Percentiles rank a stretch among this genome's conserved stretches.
Conservation (phyloP, 176 grass and related monocot species). For the Dactylis glomerata region DNA sequence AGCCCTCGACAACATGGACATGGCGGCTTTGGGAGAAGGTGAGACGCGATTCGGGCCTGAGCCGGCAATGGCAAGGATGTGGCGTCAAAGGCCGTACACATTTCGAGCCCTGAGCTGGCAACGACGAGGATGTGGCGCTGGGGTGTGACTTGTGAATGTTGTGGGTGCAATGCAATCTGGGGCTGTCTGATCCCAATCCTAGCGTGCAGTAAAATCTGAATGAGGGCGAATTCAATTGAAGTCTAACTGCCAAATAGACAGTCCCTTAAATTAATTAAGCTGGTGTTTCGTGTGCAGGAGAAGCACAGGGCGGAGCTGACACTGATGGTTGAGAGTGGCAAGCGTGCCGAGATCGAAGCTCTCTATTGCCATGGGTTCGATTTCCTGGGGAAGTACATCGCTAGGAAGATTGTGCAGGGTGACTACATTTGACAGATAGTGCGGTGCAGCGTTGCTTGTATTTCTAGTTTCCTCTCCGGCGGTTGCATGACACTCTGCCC, state of each 20-base stretch:
- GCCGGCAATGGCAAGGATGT: too few species aligned
- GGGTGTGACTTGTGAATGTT: too few species aligned
- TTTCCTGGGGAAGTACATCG: conserved; percentile 83
- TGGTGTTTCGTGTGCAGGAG: conserved; percentile 46
- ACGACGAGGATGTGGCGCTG: too few species aligned
- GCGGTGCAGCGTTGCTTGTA: not conserved
- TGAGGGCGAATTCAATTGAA: not conserved
- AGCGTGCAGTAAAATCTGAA: not conserved
- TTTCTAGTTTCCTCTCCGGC: not conserved
- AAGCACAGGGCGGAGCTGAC: conserved; percentile 57
- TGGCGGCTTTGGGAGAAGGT: too few species aligned
- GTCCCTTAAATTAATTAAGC: not conserved
- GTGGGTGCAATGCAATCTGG: too few species aligned
- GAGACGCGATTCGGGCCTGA: too few species aligned
- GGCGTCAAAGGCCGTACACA: too few species aligned
- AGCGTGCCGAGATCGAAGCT: conserved; percentile 82
- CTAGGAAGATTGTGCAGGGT: conserved; percentile 82
- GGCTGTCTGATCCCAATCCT: not conserved
- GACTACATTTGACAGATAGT: conserved; percentile 71
- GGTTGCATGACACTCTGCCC: not conserved
- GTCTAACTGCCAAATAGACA: not conserved
- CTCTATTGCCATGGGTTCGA: conserved; percentile 80
- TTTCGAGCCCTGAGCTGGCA: too few species aligned
- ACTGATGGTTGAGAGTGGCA: conserved; percentile 63
- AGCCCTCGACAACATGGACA: too few species aligned